Percentiles rank a stretch among this genome's conserved stretches.
Evolutionary conservation across 306 rosid genomes (phyloP).

Genomic region (Prunus campanulata): DNA sequence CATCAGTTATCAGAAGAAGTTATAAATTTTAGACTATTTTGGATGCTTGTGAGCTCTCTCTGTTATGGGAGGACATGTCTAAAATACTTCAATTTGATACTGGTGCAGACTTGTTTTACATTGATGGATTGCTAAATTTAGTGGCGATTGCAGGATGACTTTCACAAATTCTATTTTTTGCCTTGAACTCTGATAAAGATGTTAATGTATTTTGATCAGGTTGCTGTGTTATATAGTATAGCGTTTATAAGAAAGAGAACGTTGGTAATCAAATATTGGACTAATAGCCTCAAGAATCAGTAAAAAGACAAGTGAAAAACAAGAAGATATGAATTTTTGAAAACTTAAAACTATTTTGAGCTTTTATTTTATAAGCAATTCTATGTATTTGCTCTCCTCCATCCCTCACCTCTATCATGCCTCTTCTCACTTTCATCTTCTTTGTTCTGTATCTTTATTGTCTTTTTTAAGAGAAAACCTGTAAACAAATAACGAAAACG

Average conservation of each 20-base stretch:
- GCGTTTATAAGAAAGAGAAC: neutral
- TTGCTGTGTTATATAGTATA: neutral
- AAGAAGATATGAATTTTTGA: too few species aligned
- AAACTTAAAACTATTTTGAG: neutral
- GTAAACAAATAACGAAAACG: neutral
- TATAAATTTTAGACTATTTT: neutral
- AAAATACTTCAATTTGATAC: neutral
- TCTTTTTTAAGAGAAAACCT: neutral
- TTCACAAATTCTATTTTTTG: neutral
- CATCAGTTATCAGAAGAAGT: neutral
- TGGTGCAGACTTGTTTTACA: neutral
- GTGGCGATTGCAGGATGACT: conserved; percentile 3
- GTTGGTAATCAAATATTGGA: neutral
- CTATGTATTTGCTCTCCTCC: neutral
- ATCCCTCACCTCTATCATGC: neutral
- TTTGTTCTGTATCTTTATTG: neutral
- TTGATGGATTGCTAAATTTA: neutral
- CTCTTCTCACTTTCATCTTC: neutral
- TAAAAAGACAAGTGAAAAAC: neutral
- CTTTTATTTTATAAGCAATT: neutral
- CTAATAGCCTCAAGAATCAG: neutral
- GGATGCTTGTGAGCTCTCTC: conserved; percentile 4
- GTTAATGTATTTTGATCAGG: neutral
- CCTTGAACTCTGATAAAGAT: neutral
- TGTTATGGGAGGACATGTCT: neutral